Evolutionary conservation across 2,329 filamentous ascomycete genomes (phyloP).

Genomic region (Nemania abortiva): DNA sequence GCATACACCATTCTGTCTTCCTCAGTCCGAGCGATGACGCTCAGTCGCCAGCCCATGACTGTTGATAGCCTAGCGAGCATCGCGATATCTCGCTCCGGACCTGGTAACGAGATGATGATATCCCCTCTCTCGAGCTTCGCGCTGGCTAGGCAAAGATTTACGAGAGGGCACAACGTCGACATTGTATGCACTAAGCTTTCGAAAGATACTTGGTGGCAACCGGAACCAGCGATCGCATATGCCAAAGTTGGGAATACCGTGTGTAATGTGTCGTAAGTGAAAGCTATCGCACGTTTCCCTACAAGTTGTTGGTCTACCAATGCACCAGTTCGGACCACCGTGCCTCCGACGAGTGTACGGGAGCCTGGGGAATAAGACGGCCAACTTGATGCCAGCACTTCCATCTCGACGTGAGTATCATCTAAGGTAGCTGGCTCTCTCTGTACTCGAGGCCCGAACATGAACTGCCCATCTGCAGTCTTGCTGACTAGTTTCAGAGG

Average conservation of each 20-base stretch:
- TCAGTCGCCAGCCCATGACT: constrained; percentile 26
- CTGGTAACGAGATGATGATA: constrained; percentile 25
- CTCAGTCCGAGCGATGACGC: constrained; percentile 9
- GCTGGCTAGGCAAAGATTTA: constrained; percentile 20
- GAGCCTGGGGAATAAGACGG: constrained; percentile 27
- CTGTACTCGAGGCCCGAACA: constrained; percentile 13
- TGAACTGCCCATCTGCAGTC: constrained; percentile 25
- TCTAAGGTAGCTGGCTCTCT: constrained; percentile 2
- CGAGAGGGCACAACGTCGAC: constrained; percentile 25
- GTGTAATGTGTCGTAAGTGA: constrained; percentile 22
- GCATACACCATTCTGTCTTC: constrained; percentile 9
- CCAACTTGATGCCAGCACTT: constrained; percentile 29
- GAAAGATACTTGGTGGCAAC: neutral
- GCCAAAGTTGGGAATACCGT: constrained; percentile 27
- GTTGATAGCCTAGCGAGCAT: constrained; percentile 16
- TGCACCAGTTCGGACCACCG: constrained; percentile 8
- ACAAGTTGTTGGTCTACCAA: neutral
- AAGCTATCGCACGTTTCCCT: constrained; percentile 27
- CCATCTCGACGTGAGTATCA: constrained; percentile 26
- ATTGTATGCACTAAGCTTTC: constrained; percentile 20
- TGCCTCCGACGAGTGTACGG: constrained; percentile 19
- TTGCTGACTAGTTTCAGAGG: constrained; percentile 19
- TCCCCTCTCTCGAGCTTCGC: constrained; percentile 33
- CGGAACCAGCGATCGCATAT: constrained; percentile 21
- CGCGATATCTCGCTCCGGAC: constrained; percentile 18